Evolutionary conservation across 2,329 filamentous ascomycete genomes (phyloP), one percentile per base, ranked within the genome.

Genomic region (Trichoderma brevicompactum): DNA sequence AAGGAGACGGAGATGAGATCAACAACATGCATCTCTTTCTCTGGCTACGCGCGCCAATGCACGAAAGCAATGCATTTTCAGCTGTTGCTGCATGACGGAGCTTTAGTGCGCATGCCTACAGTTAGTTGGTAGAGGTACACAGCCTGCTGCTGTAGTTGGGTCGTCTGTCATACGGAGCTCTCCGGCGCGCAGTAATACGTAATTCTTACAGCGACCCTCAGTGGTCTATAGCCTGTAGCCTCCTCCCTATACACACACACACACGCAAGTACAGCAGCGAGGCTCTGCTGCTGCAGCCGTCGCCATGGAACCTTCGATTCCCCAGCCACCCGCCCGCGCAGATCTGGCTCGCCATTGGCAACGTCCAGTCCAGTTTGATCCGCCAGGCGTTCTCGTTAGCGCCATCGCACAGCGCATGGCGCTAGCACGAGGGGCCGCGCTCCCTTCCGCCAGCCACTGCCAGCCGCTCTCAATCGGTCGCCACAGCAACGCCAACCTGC

Each of bases 401-500:
- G 65, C 58, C 36, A 48, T 65, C 38, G 59, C 32, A 43, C 38
- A 13, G 49, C 36, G 48, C 56, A 61, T 55, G 50, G 56, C 64
- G 64, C 55, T 65, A 65, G 41, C 50, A 56, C 49, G 50, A 56
- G 61, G 50, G 50, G 52, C 61, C 52, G 61, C 61, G 32, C 62
- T 65, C 62, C 53, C 62, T 65, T 65, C 62, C 62, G 62, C 53
- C 62, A 65, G 62, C 64, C 56, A 64, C 52, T 28, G 54, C 23
- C 52, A 41, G 40, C 23, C 23, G 10, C 7, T 49, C 40, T 28
- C 12, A 36, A 32, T 46, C 34, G 9, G 23, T 70, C 66, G 64
- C 50, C 64, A 59, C 68, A 66, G 66, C 67, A 70, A 71, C 70
- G 34, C 15, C 44, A 10, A 7, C 52, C 38, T 36, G 58, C 64